These are phyloP conservation scores for Volvox carteri DNA, from an alignment of 163 green algal species.

Conservation along the genomic window DNA sequence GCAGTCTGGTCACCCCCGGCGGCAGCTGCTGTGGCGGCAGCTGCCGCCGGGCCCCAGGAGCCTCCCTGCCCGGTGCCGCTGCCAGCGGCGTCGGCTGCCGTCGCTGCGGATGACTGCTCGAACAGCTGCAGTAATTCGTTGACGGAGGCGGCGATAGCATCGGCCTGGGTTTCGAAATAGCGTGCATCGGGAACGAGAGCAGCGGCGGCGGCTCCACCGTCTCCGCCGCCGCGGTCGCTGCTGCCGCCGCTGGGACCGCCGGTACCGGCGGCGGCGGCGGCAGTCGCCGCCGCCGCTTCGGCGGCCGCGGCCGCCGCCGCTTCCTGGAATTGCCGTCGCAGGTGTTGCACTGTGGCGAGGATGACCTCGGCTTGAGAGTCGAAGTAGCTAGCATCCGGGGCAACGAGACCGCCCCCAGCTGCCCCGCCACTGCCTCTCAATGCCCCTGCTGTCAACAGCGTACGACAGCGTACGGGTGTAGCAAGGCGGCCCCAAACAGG, in stretches of 20 bases:
- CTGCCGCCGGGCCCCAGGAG: background rate
- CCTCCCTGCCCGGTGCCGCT: background rate
- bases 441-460: no score
- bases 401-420: background rate
- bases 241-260: background rate
- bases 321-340: constrained; percentile 32
- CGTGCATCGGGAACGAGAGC: constrained; percentile 26
- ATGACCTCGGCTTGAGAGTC: constrained; percentile 47
- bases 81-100: background rate
- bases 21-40: background rate
- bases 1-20: background rate
- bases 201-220: background rate
- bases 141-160: constrained; percentile 24
- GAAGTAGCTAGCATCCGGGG: constrained; percentile 37
- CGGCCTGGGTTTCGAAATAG: constrained; percentile 46
- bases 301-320: background rate
- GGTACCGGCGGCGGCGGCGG: background rate
- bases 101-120: background rate
- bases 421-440: background rate
- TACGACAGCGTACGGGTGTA: no score
- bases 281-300: background rate
- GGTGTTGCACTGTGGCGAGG: constrained; percentile 3
- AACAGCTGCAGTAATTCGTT: constrained; percentile 38
- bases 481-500: no score
- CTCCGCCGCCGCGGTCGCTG: background rate